These are phyloP conservation scores for Talaromyces pinophilus DNA, from an alignment of 2,329 filamentous ascomycete species.

Conservation along the genomic window DNA sequence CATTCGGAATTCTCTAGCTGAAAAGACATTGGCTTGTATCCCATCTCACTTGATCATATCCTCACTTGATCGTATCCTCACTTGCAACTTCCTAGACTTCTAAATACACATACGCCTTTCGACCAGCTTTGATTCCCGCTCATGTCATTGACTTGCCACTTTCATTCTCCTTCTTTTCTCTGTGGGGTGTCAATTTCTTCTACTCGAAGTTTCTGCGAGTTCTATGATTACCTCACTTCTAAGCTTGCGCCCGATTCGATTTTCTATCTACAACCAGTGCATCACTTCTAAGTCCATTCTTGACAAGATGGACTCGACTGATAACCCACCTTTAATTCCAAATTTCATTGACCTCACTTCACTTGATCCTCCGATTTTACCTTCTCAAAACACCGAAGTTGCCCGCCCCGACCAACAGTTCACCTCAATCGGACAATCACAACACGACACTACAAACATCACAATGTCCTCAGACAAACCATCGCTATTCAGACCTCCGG, in stretches of 20 bases:
- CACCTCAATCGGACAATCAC: background rate
- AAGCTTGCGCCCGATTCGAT: background rate
- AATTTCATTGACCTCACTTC: background rate
- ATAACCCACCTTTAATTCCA: background rate
- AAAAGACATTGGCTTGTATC: background rate
- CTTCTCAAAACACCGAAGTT: background rate
- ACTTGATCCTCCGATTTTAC: background rate
- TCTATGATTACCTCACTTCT: too few species aligned
- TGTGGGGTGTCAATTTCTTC: too few species aligned
- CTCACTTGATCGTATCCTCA: background rate
- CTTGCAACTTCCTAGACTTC: background rate
- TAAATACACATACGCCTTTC: background rate
- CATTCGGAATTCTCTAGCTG: background rate
- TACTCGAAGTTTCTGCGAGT: too few species aligned
- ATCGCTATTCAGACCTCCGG: background rate
- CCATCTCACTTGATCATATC: background rate
- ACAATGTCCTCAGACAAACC: background rate
- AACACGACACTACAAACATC: background rate
- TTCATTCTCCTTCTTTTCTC: background rate
- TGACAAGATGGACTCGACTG: background rate
- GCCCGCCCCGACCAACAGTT: background rate
- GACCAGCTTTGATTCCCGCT: background rate
- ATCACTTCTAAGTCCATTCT: background rate
- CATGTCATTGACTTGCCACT: background rate
- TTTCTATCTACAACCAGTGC: background rate